Conservation (phyloP, 2,329 filamentous ascomycete species). For the Pseudocercospora musae region DNA sequence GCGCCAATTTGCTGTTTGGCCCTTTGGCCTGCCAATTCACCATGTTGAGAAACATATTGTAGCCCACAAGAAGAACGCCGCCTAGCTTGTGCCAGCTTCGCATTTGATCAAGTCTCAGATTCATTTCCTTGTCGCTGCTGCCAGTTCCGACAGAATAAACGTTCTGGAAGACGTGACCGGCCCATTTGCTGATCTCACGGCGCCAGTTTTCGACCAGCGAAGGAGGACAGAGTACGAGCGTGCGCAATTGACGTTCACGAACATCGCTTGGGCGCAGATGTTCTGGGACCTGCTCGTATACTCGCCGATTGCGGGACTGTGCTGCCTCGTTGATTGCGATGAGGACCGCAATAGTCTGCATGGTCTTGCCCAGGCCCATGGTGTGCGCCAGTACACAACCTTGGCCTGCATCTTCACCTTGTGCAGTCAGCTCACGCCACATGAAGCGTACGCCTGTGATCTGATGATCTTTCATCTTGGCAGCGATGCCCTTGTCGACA, state of each 20-base stretch:
- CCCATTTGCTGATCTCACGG: constrained; percentile 73
- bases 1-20: not conserved
- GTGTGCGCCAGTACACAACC: constrained; percentile 83
- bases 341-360: constrained; percentile 82
- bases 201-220: constrained; percentile 77
- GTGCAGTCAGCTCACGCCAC: constrained; percentile 75
- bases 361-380: constrained; percentile 90
- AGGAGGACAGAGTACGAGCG: constrained; percentile 73
- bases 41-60: constrained; percentile 60
- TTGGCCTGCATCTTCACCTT: constrained; percentile 52
- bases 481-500: constrained; percentile 62
- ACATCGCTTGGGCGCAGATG: constrained; percentile 46
- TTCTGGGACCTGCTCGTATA: constrained; percentile 65
- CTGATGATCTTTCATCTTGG: constrained; percentile 73
- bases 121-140: constrained; percentile 20
- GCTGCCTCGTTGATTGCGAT: constrained; percentile 68
- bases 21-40: constrained; percentile 28
- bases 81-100: constrained; percentile 60
- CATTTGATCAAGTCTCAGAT: constrained; percentile 40
- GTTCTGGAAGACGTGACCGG: constrained; percentile 51
- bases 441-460: constrained; percentile 79
- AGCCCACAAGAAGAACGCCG: constrained; percentile 75
- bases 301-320: constrained; percentile 53
- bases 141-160: constrained; percentile 55
- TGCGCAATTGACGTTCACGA: constrained; percentile 52